Conservation (phyloP, 2,329 filamentous ascomycete genomes). For the Trichoderma sp. region DNA sequence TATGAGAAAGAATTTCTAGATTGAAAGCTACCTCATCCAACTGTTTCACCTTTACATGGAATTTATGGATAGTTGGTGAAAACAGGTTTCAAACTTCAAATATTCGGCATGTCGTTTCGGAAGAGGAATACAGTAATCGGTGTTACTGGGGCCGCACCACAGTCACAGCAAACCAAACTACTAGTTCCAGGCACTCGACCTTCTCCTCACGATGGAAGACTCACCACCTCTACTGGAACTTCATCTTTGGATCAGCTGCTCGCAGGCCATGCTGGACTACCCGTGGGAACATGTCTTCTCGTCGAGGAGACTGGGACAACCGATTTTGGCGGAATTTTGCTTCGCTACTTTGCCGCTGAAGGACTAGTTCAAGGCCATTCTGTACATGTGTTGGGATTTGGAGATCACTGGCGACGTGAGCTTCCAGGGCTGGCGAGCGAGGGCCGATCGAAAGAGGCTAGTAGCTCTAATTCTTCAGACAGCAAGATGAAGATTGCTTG, state of each 20-base stretch:
- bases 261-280: slow-evolving; percentile 81
- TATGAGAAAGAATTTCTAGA: not conserved
- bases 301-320: slow-evolving; percentile 90
- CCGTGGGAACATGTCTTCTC: slow-evolving; percentile 76
- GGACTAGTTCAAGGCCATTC: slow-evolving; percentile 88
- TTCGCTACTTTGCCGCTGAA: slow-evolving; percentile 90
- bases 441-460: slow-evolving; percentile 39
- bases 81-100: not conserved
- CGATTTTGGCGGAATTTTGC: slow-evolving; percentile 81
- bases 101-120: slow-evolving; percentile 52
- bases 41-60: not conserved
- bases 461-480: slow-evolving; percentile 41
- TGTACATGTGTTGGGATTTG: slow-evolving; percentile 79
- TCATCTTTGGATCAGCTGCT: slow-evolving; percentile 80
- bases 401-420: slow-evolving; percentile 77
- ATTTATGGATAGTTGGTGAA: not conserved
- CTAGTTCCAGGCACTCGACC: slow-evolving; percentile 62
- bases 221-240: slow-evolving; percentile 88
- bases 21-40: not conserved
- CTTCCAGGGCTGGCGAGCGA: slow-evolving; percentile 67
- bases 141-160: slow-evolving; percentile 27
- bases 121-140: slow-evolving; percentile 55
- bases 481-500: slow-evolving; percentile 99
- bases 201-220: slow-evolving; percentile 82
- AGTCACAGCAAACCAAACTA: slow-evolving; percentile 35